A percentile compares a stretch with the other conserved stretches of the same genome.
Conservation (phyloP, 257 asterid genomes). For the Galeopsis tetrahit region DNA sequence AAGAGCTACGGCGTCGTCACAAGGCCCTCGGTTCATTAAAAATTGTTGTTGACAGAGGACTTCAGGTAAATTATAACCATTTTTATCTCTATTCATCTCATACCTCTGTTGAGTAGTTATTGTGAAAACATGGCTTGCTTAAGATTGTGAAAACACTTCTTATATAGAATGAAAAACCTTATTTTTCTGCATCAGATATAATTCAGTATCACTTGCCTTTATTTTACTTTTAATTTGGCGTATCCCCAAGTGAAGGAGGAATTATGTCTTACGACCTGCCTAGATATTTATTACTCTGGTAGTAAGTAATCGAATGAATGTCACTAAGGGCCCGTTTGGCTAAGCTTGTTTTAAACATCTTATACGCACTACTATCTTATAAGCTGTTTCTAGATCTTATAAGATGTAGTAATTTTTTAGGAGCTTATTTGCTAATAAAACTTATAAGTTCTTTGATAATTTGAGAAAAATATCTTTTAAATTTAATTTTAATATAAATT, state of each 20-base stretch:
- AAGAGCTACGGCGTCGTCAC: conserved; percentile 75
- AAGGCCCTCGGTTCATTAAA: conserved; percentile 79
- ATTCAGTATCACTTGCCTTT: neutral
- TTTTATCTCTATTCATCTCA: conserved; percentile 5
- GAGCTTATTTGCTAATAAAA: too few species aligned
- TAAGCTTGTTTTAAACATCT: too few species aligned
- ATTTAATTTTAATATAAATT: too few species aligned
- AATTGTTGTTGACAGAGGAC: conserved; percentile 86
- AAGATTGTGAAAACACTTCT: neutral
- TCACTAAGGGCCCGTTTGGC: too few species aligned
- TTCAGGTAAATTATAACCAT: conserved; percentile 57
- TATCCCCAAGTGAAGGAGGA: neutral
- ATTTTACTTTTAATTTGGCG: neutral
- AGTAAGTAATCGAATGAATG: conserved; percentile 8
- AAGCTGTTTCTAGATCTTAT: too few species aligned
- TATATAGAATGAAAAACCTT: neutral
- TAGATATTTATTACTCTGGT: neutral
- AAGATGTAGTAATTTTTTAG: too few species aligned
- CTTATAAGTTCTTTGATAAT: too few species aligned
- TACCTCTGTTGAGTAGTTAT: neutral
- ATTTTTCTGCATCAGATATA: conserved; percentile 1
- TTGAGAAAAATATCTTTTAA: too few species aligned
- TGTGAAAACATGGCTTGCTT: neutral
- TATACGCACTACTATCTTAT: too few species aligned
- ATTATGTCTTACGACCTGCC: neutral